Conservation (phyloP, 2,329 filamentous ascomycete species). For the Ascochyta lentis region DNA sequence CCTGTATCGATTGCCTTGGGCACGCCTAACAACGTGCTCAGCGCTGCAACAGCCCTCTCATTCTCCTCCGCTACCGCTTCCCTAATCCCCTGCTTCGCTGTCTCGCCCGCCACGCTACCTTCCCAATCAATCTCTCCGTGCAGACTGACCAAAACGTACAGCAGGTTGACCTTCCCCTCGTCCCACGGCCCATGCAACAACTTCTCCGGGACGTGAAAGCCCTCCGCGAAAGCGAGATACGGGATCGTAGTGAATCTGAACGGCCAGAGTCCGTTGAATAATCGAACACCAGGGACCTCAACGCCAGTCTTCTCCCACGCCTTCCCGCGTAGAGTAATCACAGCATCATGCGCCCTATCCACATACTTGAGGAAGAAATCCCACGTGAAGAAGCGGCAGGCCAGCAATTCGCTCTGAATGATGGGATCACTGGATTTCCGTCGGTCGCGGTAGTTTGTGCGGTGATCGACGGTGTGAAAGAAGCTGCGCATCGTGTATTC, state of each 20-base stretch:
- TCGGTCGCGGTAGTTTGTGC: slow-evolving; percentile 30
- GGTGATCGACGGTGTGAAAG: slow-evolving; percentile 44
- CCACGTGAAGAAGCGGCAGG: slow-evolving; percentile 47
- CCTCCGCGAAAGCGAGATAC: slow-evolving; percentile 41
- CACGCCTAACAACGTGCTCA: slow-evolving; percentile 42
- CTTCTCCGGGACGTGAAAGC: slow-evolving; percentile 44
- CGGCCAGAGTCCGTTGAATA: slow-evolving; percentile 41
- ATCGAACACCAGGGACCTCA: slow-evolving; percentile 27
- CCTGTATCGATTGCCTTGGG: slow-evolving; percentile 39
- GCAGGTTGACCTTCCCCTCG: slow-evolving; percentile 35
- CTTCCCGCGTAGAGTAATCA: slow-evolving; percentile 37
- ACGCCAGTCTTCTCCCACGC: slow-evolving; percentile 41
- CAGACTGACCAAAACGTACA: slow-evolving; percentile 46
- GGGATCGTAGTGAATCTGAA: slow-evolving; percentile 40
- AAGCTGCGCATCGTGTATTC: slow-evolving; percentile 43
- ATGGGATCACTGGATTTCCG: slow-evolving; percentile 25
- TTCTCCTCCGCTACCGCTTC: slow-evolving; percentile 37
- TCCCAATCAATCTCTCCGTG: slow-evolving; percentile 46
- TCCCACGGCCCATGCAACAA: slow-evolving; percentile 47
- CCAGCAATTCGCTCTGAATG: slow-evolving; percentile 39
- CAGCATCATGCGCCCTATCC: slow-evolving; percentile 35
- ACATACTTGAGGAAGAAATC: slow-evolving; percentile 46
- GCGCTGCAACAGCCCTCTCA: slow-evolving; percentile 43
- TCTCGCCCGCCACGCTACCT: slow-evolving; percentile 43
- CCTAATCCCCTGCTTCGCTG: slow-evolving; percentile 39